Base-by-base conservation (phyloP, 1,139 yeast species). In the Nematodospora anomalae region DNA sequence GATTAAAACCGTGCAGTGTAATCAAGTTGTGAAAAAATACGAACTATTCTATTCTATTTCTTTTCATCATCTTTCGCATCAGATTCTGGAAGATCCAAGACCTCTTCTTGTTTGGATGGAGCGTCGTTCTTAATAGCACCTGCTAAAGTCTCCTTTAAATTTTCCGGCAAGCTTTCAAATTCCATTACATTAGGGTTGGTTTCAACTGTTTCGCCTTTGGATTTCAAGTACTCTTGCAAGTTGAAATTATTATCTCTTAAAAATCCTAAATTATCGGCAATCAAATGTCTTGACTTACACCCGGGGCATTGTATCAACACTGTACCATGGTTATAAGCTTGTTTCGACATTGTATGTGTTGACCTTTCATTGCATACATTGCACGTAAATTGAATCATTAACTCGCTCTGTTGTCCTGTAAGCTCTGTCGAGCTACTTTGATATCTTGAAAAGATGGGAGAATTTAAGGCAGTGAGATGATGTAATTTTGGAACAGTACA, bases 291-390 rank as follows among this genome's bases (percentile, higher is more conserved):
- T 54, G 76, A 80, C 49, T 84, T 76, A 60, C 98, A 90, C 8
- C 89, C 85, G 0, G 97, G 97, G 55, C 97, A 92, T 53, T 88
- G 90, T 25, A 92, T 83, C 38, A 88, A 65, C 3, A 92, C 96
- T 0, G 96, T 82, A 1, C 98, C 98, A 18, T 73, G 70, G 16
- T 82, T 77, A 56, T 92, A 92, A 0, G 97, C 90, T 58, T 92
- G 97, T 49, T 89, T 90, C 12, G 96, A 85, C 52, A 92, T 82
- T 3, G 82, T 74, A 55, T 92, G 97, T 3, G 90, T 79, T 0
- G 96, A 87, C 39, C 97, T 67, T 6, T 86, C 78, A 36, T 79
- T 74, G 62, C 98, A 92, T 49, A 80, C 79, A 58, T 89, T 92
- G 61, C 98, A 92, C 0, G 97, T 92, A 62, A 92, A 90, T 0